Percentiles rank a stretch among this genome's conserved stretches.
These are phyloP conservation scores for Eragrostis tef DNA, from an alignment of 202 grass and related monocot genomes.

Conservation along the genomic window DNA sequence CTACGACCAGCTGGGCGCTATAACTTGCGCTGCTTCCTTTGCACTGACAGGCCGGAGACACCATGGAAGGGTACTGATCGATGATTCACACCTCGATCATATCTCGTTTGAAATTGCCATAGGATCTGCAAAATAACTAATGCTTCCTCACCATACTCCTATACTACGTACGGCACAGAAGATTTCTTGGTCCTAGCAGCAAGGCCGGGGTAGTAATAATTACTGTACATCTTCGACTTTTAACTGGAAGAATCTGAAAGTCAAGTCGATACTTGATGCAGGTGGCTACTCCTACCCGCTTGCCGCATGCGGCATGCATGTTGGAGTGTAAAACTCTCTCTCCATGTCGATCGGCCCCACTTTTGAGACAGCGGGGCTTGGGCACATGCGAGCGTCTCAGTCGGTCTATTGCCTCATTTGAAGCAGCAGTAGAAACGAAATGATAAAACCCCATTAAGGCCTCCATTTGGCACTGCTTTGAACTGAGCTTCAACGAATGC, in stretches of 20 bases:
- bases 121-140: not conserved
- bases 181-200: not conserved
- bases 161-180: not conserved
- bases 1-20: not conserved
- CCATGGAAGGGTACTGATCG: not conserved
- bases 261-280: conserved; percentile 8
- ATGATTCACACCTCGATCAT: not conserved
- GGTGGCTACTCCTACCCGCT: no score
- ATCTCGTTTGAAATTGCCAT: not conserved
- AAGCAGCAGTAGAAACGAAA: no score
- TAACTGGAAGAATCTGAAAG: conserved; percentile 2
- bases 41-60: not conserved
- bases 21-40: not conserved
- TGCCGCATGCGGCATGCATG: no score
- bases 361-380: no score
- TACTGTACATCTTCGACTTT: not conserved
- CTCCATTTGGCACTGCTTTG: not conserved
- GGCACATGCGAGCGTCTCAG: no score
- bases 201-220: not conserved
- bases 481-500: no score
- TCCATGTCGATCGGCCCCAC: no score
- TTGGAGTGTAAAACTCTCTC: no score
- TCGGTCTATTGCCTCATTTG: no score
- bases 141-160: no score
- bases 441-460: not conserved